phyloP scores from a whole-genome alignment of 2,329 filamentous ascomycete genomes.

The Xylaria polymorpha region DNA sequence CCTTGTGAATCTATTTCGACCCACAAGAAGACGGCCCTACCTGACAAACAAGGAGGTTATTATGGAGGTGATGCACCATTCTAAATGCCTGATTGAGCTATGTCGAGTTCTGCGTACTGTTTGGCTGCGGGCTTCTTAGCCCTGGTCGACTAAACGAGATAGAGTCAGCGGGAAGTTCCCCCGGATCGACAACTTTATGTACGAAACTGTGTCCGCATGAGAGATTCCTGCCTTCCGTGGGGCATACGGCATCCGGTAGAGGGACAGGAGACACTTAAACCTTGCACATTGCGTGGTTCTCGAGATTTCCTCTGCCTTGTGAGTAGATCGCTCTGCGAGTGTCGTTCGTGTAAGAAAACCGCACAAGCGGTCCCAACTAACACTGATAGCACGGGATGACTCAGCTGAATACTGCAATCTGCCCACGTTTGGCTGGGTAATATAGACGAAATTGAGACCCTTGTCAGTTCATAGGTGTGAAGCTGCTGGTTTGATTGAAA shows the following conservation, averaged over 20 bases:
- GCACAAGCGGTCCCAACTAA: neutral
- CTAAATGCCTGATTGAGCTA: slow-evolving; percentile 24
- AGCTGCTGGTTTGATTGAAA: slow-evolving; percentile 13
- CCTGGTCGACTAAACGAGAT: neutral
- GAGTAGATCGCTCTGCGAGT: neutral
- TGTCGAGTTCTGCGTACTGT: neutral
- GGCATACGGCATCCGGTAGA: neutral
- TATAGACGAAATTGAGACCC: slow-evolving; percentile 18
- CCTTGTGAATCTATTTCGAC: neutral
- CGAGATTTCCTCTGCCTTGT: neutral
- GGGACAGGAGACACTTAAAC: neutral
- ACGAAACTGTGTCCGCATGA: slow-evolving; percentile 10
- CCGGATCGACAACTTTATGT: slow-evolving; percentile 33
- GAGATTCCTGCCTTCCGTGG: neutral
- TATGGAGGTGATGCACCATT: slow-evolving; percentile 22
- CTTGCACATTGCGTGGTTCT: neutral
- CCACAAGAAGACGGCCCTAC: slow-evolving; percentile 20
- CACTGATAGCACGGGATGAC: neutral
- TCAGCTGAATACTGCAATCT: neutral
- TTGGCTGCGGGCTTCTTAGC: neutral
- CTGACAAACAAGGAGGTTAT: neutral
- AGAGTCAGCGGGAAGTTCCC: slow-evolving; percentile 7
- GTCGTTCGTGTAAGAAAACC: neutral
- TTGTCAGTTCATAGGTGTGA: neutral
- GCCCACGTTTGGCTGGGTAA: neutral